A percentile compares a stretch with the other conserved stretches of the same genome.
Evolutionary conservation across 2,329 filamentous ascomycete species (phyloP).

Genomic region (Penicillium sp.): DNA sequence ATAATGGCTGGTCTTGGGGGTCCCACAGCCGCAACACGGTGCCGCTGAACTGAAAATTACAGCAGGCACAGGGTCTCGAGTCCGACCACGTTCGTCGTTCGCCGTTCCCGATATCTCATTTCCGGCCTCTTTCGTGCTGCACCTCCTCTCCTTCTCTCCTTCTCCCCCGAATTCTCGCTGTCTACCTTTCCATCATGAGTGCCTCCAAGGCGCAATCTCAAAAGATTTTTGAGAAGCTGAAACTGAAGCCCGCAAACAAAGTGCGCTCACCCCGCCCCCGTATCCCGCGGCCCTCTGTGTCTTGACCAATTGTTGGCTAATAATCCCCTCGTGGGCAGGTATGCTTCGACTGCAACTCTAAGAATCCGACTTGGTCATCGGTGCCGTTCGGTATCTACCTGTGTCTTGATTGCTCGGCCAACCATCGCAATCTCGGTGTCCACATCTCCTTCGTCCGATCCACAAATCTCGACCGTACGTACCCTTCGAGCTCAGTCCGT

Average conservation of each 20-base stretch:
- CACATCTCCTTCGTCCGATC: conserved; percentile 99
- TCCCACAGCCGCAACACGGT: no score
- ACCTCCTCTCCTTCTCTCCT: conserved; percentile 14
- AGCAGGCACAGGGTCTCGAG: conserved; percentile 22
- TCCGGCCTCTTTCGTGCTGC: conserved; percentile 21
- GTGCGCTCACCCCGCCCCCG: conserved; percentile 51
- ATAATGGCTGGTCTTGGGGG: no score
- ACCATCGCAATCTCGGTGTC: conserved; percentile 95
- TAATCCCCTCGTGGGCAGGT: conserved; percentile 55
- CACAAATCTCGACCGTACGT: conserved; percentile 95
- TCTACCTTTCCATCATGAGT: conserved; percentile 47
- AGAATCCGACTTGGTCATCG: conserved; percentile 98
- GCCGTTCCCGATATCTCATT: conserved; percentile 18
- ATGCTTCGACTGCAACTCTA: conserved; percentile 97
- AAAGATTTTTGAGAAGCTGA: conserved; percentile 96
- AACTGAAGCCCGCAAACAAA: conserved; percentile 92
- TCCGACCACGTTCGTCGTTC: conserved; percentile 42
- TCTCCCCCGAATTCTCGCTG: conserved; percentile 4
- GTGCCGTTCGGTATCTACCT: conserved; percentile 97
- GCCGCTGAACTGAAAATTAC: conserved; percentile 23
- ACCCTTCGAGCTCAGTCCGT: conserved; percentile 16
- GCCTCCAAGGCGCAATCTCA: conserved; percentile 93
- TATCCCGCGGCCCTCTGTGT: conserved; percentile 13
- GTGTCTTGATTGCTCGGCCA: conserved; percentile 94
- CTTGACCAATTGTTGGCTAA: conserved; percentile 19